A percentile compares a stretch with the other conserved stretches of the same genome.
Conservation (phyloP, 306 rosid species). For the Cicer arietinum region DNA sequence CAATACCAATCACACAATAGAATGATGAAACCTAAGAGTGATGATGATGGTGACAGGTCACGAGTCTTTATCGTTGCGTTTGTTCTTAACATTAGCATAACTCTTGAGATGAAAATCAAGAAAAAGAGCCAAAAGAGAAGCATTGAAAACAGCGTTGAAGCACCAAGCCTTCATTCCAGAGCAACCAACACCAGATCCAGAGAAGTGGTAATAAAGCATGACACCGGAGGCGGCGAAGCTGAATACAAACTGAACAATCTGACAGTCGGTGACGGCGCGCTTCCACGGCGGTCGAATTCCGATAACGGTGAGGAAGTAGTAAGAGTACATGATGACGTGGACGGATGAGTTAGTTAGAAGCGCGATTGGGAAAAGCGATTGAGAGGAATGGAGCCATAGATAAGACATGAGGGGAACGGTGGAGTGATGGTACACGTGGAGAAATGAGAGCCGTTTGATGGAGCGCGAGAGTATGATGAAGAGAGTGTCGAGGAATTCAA, state of each 20-base stretch:
- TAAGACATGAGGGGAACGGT: slow-evolving; percentile 78
- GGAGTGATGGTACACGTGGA: slow-evolving; percentile 94
- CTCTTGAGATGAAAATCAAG: slow-evolving; percentile 74
- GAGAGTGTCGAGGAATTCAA: slow-evolving; percentile 77
- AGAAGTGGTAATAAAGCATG: slow-evolving; percentile 71
- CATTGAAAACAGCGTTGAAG: slow-evolving; percentile 78
- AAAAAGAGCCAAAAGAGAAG: slow-evolving; percentile 75
- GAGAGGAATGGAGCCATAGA: slow-evolving; percentile 72
- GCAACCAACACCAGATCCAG: slow-evolving; percentile 62
- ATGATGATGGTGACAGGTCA: neutral
- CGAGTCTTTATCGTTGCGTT: neutral
- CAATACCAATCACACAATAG: no score
- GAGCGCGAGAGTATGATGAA: slow-evolving; percentile 69
- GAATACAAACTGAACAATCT: slow-evolving; percentile 76
- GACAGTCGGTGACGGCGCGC: slow-evolving; percentile 72
- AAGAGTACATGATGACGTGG: slow-evolving; percentile 85
- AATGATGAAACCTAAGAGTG: no score
- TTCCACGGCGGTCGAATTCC: slow-evolving; percentile 83
- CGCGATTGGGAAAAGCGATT: slow-evolving; percentile 82
- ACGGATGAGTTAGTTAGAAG: slow-evolving; percentile 76
- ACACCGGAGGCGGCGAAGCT: slow-evolving; percentile 72
- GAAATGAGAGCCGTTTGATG: slow-evolving; percentile 71
- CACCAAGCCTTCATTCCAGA: slow-evolving; percentile 81
- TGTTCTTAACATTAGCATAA: slow-evolving; percentile 43
- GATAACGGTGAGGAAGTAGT: slow-evolving; percentile 65